phyloP scores from a whole-genome alignment of 306 rosid genomes.

The Fagus sylvatica region DNA sequence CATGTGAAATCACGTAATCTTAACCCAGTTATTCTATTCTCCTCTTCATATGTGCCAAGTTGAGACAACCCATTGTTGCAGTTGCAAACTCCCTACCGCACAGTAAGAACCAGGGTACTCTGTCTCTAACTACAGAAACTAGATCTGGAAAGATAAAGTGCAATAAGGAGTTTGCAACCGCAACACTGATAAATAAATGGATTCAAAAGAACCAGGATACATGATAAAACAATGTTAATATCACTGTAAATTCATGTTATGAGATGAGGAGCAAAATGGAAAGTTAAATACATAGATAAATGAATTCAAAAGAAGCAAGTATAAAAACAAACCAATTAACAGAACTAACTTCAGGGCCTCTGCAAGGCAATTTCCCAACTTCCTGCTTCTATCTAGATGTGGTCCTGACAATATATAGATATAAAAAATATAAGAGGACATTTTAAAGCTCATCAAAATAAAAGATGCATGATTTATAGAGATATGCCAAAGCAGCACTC shows the following conservation, averaged over 20 bases:
- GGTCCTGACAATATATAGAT: constrained; percentile 51
- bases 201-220: not conserved
- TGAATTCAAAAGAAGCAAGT: not conserved
- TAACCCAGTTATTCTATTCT: not conserved
- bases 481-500: constrained; percentile 1
- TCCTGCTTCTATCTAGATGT: constrained; percentile 61
- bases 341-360: constrained; percentile 91
- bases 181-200: no score
- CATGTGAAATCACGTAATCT: not conserved
- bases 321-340: constrained; percentile 65
- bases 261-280: not conserved
- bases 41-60: not conserved
- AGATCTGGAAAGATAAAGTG: no score
- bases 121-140: no score
- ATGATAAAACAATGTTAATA: not conserved
- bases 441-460: constrained; percentile 9
- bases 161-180: no score
- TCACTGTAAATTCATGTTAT: not conserved
- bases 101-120: no score
- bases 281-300: constrained; percentile 11
- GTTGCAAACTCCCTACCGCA: no score
- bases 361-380: constrained; percentile 54
- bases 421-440: constrained; percentile 15
- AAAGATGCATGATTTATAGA: not conserved
- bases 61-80: no score